These are phyloP conservation scores for Vigna nakashimae DNA, from an alignment of 306 rosid species.

Conservation along the genomic window DNA sequence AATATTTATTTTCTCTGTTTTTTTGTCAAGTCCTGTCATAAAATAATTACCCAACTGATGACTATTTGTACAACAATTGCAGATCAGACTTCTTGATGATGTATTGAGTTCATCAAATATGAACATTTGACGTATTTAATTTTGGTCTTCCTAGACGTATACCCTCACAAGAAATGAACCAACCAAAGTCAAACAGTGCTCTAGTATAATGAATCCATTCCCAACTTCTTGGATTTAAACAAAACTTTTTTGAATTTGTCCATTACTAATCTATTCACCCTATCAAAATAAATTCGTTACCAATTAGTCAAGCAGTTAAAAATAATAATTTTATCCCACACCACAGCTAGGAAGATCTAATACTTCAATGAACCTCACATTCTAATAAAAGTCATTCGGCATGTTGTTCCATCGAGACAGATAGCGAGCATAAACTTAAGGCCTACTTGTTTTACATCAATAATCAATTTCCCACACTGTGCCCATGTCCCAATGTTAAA, in stretches of 20 bases:
- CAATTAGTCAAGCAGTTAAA: slow-evolving; percentile 29
- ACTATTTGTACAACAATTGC: background rate
- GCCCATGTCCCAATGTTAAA: background rate
- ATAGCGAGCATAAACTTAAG: slow-evolving; percentile 5
- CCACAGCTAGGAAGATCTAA: slow-evolving; percentile 9
- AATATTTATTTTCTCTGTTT: too few relatives aligned
- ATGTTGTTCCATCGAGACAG: slow-evolving; percentile 1
- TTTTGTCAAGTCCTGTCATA: background rate
- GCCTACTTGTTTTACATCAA: background rate
- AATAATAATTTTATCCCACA: background rate
- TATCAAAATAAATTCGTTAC: slow-evolving; percentile 1
- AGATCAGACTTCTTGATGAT: background rate
- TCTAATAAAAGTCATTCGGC: slow-evolving; percentile 6
- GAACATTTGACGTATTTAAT: background rate
- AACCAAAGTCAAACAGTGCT: background rate
- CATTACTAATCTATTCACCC: background rate
- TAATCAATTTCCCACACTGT: background rate
- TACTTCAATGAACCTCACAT: slow-evolving; percentile 11
- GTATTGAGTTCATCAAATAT: background rate
- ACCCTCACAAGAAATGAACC: background rate
- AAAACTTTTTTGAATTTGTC: background rate
- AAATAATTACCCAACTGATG: background rate
- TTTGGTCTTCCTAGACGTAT: background rate
- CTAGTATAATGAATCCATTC: background rate
- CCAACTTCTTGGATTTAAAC: background rate